Percentiles rank a stretch among this genome's conserved stretches.
These are phyloP conservation scores for Tylopilus vinaceipallidus DNA, from an alignment of 768 basidiomycete genomes.

Conservation along the genomic window DNA sequence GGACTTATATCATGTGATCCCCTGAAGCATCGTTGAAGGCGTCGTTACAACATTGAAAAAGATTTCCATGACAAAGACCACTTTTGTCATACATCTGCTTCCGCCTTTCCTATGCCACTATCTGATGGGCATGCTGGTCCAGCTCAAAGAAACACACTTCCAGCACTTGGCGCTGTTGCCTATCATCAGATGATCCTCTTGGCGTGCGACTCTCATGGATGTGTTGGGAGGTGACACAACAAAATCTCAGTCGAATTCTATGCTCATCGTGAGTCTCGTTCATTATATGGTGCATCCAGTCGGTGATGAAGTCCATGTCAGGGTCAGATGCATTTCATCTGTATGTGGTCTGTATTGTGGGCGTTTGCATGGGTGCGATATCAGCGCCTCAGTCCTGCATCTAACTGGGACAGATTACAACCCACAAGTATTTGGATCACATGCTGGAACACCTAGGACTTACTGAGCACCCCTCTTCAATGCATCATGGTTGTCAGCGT, in stretches of 20 bases:
- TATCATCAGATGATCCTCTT: conserved; percentile 42
- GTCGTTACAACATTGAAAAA: conserved; percentile 6
- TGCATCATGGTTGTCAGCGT: conserved; percentile 54
- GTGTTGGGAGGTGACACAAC: conserved; percentile 17
- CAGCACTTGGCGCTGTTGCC: conserved; percentile 51
- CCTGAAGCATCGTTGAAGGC: not conserved
- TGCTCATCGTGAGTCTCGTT: conserved; percentile 19
- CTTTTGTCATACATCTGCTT: conserved; percentile 37
- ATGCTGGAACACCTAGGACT: conserved; percentile 29
- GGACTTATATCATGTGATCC: not conserved
- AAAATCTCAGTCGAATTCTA: conserved; percentile 14
- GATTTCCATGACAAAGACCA: conserved; percentile 9
- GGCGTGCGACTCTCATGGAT: conserved; percentile 35
- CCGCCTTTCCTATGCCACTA: conserved; percentile 49
- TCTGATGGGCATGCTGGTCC: conserved; percentile 50
- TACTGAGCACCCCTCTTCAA: conserved; percentile 50
- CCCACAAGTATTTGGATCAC: conserved; percentile 7
- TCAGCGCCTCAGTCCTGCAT: conserved; percentile 1
- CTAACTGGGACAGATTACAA: not conserved
- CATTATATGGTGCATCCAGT: not conserved
- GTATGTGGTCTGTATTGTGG: conserved; percentile 20
- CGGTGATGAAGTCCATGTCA: not conserved
- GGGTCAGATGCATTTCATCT: conserved; percentile 15
- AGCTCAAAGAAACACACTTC: conserved; percentile 38
- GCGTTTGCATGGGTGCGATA: conserved; percentile 17